Base-by-base conservation (phyloP, 768 basidiomycete genomes). In the Coprinellus aureogranulatus region DNA sequence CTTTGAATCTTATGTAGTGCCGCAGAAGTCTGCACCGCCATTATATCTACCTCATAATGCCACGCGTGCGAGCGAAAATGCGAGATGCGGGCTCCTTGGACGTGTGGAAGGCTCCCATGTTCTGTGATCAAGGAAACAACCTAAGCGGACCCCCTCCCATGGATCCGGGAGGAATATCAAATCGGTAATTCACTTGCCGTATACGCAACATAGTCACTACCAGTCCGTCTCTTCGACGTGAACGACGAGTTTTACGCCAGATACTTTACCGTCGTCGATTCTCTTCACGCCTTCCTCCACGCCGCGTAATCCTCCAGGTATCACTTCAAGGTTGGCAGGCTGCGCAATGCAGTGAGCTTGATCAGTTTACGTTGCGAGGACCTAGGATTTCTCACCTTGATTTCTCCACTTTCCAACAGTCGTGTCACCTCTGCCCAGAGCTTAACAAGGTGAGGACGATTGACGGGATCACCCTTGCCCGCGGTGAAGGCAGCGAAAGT, bases 291-390 rank as follows among this genome's bases (percentile, higher is more conserved):
- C 82, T 20, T 69, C 67, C 30, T 65, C 62, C 42, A 82, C 75
- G 11, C 76, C 81, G 42, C 65, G 70, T 18, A 84, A 66, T 11
- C 82, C 82, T 34, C 69, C 68, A 0, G 73, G 71, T 3, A 84
- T 52, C 18, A 76, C 63, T 58, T 81, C 78, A 4, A 75, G 68
- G n/a, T 63, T 65, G 63, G 78, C 79, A 1, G 78, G 76, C 81
- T 6, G 2, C 9, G 22, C 9, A 18, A 37, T 46, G 4, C 34
- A 14, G 34, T 34, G 8, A 34, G n/a, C n/a, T 34, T 34, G 14
- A 34, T 34, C n/a, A n/a, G 34, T 34, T 34, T 34, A 6, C 34
- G 6, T 6, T 34, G 23, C 23, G 14, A 34, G 14, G 18, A 9
- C 5, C n/a, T 28, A 6, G 45, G 14, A 34, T 34, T 3, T 54